Evolutionary conservation across 257 asterid species (phyloP).

Genomic region (Pogostemon cablin): DNA sequence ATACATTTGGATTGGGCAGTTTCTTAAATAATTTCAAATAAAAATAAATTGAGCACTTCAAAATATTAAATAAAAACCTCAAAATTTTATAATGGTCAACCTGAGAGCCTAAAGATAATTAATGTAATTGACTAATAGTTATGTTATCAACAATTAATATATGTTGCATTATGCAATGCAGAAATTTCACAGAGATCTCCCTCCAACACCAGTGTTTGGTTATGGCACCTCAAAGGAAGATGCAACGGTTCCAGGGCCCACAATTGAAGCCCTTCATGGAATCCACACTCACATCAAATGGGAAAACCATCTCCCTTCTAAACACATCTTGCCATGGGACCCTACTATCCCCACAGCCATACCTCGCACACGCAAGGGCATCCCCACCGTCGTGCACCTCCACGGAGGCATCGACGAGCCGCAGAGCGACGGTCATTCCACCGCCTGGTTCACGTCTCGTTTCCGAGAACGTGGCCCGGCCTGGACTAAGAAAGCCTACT

Average conservation of each 20-base stretch:
- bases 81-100: no score
- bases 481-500: conserved; percentile 56
- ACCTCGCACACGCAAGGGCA: conserved; percentile 47
- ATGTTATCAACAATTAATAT: no score
- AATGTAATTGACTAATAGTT: no score
- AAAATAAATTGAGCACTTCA: no score
- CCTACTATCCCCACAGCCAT: conserved; percentile 76
- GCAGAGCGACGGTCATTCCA: conserved; percentile 63
- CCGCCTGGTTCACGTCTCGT: conserved; percentile 72
- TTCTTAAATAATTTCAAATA: no score
- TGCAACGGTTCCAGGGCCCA: conserved; percentile 88
- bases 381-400: conserved; percentile 89
- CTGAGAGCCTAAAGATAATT: no score
- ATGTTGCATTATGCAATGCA: conserved; percentile 25
- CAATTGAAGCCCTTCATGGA: conserved; percentile 78
- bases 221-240: conserved; percentile 53
- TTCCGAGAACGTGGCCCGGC: conserved; percentile 60
- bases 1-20: no score
- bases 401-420: conserved; percentile 83
- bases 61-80: no score
- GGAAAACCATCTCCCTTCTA: conserved; percentile 71
- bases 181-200: conserved; percentile 86
- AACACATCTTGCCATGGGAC: conserved; percentile 90
- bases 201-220: conserved; percentile 71
- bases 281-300: conserved; percentile 53